Percentiles rank a stretch among this genome's conserved stretches.
Conservation (phyloP, 2,329 filamentous ascomycete genomes). For the Alternaria sp. region DNA sequence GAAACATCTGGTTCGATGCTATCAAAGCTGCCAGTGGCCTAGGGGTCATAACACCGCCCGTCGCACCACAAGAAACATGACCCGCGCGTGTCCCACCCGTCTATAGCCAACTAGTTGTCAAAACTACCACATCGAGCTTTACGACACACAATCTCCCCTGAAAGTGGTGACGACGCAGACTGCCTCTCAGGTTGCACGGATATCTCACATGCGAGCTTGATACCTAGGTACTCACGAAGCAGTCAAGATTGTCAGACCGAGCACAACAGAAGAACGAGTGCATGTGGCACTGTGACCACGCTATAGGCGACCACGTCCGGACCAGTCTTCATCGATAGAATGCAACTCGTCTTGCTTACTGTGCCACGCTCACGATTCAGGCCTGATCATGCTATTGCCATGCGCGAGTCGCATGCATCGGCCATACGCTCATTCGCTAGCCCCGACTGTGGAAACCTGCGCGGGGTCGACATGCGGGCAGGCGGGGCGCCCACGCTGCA, state of each 20-base stretch:
- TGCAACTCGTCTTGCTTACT: not conserved
- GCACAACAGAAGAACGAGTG: not conserved
- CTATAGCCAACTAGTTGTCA: not conserved
- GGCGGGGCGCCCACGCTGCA: constrained; percentile 7
- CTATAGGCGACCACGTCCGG: not conserved
- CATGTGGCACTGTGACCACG: not conserved
- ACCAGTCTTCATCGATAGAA: not conserved
- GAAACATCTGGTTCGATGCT: constrained; percentile 29
- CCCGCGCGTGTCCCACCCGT: not conserved
- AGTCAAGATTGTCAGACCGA: not conserved
- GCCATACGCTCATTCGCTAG: constrained; percentile 6
- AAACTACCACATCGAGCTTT: not conserved
- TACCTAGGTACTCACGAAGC: not conserved
- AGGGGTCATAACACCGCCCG: constrained; percentile 18
- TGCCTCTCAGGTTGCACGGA: not conserved
- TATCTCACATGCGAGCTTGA: not conserved
- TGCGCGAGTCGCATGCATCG: constrained; percentile 1
- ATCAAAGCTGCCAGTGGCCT: constrained; percentile 9
- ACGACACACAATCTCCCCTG: not conserved
- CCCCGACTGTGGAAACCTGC: not conserved
- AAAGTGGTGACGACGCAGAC: not conserved
- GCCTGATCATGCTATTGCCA: not conserved
- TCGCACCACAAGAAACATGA: not conserved
- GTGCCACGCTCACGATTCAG: constrained; percentile 4
- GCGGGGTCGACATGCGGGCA: constrained; percentile 29